Conservation (phyloP, 2,329 filamentous ascomycete genomes). For the Sporothrix pallida region DNA sequence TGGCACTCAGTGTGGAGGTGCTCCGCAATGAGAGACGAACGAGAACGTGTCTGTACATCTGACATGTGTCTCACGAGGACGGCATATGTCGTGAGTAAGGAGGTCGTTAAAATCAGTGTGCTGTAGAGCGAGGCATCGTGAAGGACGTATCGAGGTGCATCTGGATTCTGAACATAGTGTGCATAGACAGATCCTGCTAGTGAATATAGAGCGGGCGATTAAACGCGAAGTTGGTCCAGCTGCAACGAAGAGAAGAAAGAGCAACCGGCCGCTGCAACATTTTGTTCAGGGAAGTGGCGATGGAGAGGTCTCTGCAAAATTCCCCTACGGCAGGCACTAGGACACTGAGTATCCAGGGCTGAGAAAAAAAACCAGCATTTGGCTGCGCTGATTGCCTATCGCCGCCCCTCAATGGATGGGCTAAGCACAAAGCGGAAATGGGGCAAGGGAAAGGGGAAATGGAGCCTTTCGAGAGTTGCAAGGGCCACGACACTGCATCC, state of each 20-base stretch:
- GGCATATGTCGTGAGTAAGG: not conserved
- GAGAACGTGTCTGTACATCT: too few relatives aligned
- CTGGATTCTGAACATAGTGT: too few relatives aligned
- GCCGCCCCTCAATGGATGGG: not conserved
- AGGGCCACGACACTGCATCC: not conserved
- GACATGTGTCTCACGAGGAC: not conserved
- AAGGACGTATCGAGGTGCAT: too few relatives aligned
- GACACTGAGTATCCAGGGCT: conserved; percentile 26
- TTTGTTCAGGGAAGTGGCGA: conserved; percentile 14
- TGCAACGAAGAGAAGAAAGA: not conserved
- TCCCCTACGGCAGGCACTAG: conserved; percentile 10
- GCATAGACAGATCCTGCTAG: too few relatives aligned
- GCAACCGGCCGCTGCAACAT: not conserved
- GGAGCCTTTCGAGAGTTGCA: not conserved
- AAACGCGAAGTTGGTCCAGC: not conserved
- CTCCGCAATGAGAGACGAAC: not conserved
- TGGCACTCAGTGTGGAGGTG: conserved; percentile 10
- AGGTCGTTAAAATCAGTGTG: too few relatives aligned
- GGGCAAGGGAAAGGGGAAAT: conserved; percentile 19
- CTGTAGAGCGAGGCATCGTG: too few relatives aligned
- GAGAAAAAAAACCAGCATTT: not conserved
- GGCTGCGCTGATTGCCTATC: conserved; percentile 24
- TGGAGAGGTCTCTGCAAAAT: conserved; percentile 18
- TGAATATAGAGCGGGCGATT: not conserved
- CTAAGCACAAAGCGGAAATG: conserved; percentile 10